Base-by-base conservation (phyloP, 2,329 filamentous ascomycete species). In the Fusarium sp. region DNA sequence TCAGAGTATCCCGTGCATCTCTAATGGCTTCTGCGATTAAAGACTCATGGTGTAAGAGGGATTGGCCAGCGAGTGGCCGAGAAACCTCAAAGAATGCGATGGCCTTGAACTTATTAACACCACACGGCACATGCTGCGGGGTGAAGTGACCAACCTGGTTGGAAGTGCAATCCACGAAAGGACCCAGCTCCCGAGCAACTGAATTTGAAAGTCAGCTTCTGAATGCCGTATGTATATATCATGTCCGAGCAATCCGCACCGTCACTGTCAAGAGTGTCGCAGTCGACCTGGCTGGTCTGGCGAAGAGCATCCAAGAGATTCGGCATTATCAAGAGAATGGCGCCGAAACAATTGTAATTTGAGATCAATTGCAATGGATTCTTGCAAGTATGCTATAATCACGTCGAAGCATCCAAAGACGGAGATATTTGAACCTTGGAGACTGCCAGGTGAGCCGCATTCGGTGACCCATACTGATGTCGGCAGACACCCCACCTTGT, bases 111-210 rank as follows among this genome's bases (percentile, higher is more conserved):
- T 6, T 10, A 14, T 73, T 31, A 71, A 35, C 3, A 20, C 2
- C 6, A 16, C 10, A 42, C 7, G 10, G 17, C 14, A 31, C 27
- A 31, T 22, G 5, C 9, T 4, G 20, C 55, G 27, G 8, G 22
- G 3, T 3, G 3, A 11, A 5, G 14, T 4, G 16, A 8, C 16
- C 10, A 51, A 80, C 81, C 69, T 82, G 81, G 17, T 83, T 83
- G 1, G 81, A 83, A 7, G 81, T 83, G 44, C 80, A 81, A 40
- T 82, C 80, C n/a, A 79, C 75, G 51, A 83, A 83, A 1, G 80
- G 80, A 0, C 81, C 80, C 4, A 82, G 65, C 4, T 75, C 68
- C 16, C 75, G 71, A 31, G 80, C 79, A 31, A 82, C 81, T 81
- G 27, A 16, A 12, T 53, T n/a, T 17, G 12, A 5, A 16, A 35